These are phyloP conservation scores for Hymenoscyphus scutula DNA, from an alignment of 2,329 filamentous ascomycete species.

Conservation along the genomic window DNA sequence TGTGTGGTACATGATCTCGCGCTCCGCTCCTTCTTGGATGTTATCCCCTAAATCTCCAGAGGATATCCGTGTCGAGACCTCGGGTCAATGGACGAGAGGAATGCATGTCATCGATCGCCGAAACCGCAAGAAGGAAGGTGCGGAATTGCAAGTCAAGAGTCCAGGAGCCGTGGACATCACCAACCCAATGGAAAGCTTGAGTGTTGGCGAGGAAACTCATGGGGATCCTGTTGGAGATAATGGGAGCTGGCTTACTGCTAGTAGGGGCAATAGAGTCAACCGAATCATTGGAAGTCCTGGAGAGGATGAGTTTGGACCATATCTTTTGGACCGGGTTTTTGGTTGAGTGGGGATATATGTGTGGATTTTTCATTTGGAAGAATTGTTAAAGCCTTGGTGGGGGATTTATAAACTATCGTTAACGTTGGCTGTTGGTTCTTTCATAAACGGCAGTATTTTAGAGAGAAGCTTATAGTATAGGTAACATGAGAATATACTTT, in stretches of 20 bases:
- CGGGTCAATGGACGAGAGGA: conserved; percentile 91
- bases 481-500: background rate
- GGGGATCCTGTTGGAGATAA: conserved; percentile 67
- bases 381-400: background rate
- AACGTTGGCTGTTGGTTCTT: background rate
- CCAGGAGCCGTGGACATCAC: conserved; percentile 36
- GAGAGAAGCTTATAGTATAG: background rate
- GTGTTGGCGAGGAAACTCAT: conserved; percentile 45
- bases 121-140: conserved; percentile 48
- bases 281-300: conserved; percentile 71
- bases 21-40: conserved; percentile 57
- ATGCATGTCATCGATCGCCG: conserved; percentile 85
- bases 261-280: conserved; percentile 76
- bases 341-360: conserved; percentile 11
- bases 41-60: conserved; percentile 56
- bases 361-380: background rate
- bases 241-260: conserved; percentile 70
- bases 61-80: conserved; percentile 86
- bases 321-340: conserved; percentile 60
- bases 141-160: conserved; percentile 34
- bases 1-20: conserved; percentile 73
- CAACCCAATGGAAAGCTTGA: conserved; percentile 39
- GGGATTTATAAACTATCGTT: background rate
- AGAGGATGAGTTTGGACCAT: conserved; percentile 61
- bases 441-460: background rate